phyloP scores from a whole-genome alignment of 2,329 filamentous ascomycete species.

The Neurospora sp. region DNA sequence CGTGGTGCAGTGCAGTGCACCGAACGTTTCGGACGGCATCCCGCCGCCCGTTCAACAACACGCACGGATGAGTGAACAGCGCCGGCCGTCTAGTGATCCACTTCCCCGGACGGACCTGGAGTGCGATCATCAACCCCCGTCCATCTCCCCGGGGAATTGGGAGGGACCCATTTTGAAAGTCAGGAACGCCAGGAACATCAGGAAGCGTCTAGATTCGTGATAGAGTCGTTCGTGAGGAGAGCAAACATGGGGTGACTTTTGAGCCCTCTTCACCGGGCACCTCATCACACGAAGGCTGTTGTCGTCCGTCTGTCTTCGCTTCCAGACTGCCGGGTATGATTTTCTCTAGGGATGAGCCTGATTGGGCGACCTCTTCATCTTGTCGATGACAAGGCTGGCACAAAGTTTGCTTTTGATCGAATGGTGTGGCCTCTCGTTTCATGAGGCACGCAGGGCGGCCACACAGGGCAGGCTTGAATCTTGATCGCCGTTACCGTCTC shows the following conservation, averaged over 20 bases:
- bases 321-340: background rate
- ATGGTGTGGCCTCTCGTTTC: background rate
- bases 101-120: background rate
- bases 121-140: background rate
- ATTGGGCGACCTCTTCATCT: background rate
- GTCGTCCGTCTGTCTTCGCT: background rate
- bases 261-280: background rate
- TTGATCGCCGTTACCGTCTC: background rate
- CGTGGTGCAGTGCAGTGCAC: background rate
- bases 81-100: background rate
- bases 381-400: background rate
- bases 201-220: background rate
- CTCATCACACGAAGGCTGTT: background rate
- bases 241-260: background rate
- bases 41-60: background rate
- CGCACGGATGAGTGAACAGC: background rate
- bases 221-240: background rate
- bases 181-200: background rate
- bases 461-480: background rate
- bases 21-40: background rate
- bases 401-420: background rate
- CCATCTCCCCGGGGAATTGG: background rate
- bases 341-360: background rate
- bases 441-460: background rate
- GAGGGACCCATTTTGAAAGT: background rate